These are phyloP conservation scores for Potentilla sterilis DNA, from an alignment of 306 rosid genomes.

Conservation along the genomic window DNA sequence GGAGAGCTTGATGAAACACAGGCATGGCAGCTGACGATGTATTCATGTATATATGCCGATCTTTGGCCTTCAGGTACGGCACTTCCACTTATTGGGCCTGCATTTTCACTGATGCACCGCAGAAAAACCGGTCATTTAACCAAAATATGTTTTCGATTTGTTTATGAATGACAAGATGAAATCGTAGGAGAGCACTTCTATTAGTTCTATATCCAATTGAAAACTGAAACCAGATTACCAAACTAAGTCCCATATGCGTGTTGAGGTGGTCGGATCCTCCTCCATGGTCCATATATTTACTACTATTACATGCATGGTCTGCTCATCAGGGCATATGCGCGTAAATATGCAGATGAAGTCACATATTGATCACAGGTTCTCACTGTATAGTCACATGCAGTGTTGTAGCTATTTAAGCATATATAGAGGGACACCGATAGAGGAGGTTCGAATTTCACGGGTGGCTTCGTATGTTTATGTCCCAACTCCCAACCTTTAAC, in stretches of 20 bases:
- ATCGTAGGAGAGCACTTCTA: background rate
- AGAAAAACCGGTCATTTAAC: background rate
- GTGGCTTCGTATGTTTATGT: background rate
- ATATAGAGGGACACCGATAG: background rate
- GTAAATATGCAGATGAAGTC: background rate
- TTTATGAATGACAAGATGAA: background rate
- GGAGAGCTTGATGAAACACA: background rate
- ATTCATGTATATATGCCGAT: background rate
- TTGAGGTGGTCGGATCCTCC: background rate
- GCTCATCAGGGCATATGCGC: background rate
- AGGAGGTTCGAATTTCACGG: background rate
- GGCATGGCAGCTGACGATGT: background rate
- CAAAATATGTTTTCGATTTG: too few species aligned
- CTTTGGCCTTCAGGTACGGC: background rate
- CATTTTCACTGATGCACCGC: background rate
- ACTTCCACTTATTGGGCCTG: background rate
- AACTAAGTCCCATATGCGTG: background rate
- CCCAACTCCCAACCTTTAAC: background rate
- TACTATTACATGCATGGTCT: background rate
- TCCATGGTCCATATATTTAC: background rate
- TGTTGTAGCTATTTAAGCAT: background rate
- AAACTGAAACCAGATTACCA: background rate
- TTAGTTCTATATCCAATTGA: background rate
- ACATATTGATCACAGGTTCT: conserved; percentile 1
- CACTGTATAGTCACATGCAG: background rate